Percentiles rank a stretch among this genome's conserved stretches.
Evolutionary conservation across 768 basidiomycete species (phyloP).

Genomic region (Kwoniella dejecticola): DNA sequence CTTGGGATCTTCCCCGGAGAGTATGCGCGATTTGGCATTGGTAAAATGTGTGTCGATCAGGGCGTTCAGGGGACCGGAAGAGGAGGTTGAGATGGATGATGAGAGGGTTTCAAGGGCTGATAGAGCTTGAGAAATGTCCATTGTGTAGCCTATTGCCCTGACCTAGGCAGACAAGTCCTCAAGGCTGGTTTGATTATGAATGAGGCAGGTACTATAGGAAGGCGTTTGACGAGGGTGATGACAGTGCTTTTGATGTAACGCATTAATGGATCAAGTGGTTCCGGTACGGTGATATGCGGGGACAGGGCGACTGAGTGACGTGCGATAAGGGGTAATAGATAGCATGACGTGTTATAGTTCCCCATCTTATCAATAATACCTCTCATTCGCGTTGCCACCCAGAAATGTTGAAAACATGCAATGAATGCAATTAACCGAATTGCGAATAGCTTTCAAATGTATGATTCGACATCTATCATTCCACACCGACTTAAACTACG

Average conservation of each 20-base stretch:
- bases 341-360: conserved; percentile 4
- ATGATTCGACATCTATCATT: no score
- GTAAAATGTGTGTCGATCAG: conserved; percentile 43
- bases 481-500: no score
- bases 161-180: no score
- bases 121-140: conserved; percentile 41
- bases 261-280: no score
- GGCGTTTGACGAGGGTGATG: no score
- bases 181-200: no score
- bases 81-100: conserved; percentile 41
- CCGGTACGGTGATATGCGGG: conserved; percentile 3
- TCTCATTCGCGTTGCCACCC: not conserved
- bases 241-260: no score
- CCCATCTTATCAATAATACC: not conserved
- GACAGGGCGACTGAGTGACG: not conserved
- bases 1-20: conserved; percentile 35
- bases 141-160: no score
- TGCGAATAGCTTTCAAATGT: no score
- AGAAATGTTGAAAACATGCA: conserved; percentile 8
- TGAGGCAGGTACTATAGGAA: no score
- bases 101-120: conserved; percentile 41
- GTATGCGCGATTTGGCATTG: conserved; percentile 29
- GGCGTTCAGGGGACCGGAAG: conserved; percentile 38
- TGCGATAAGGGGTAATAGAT: not conserved
- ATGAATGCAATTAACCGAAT: no score